Evolutionary conservation across 768 basidiomycete species (phyloP), one percentile per base, ranked within the genome.

Genomic region (Podaxis sp.): DNA sequence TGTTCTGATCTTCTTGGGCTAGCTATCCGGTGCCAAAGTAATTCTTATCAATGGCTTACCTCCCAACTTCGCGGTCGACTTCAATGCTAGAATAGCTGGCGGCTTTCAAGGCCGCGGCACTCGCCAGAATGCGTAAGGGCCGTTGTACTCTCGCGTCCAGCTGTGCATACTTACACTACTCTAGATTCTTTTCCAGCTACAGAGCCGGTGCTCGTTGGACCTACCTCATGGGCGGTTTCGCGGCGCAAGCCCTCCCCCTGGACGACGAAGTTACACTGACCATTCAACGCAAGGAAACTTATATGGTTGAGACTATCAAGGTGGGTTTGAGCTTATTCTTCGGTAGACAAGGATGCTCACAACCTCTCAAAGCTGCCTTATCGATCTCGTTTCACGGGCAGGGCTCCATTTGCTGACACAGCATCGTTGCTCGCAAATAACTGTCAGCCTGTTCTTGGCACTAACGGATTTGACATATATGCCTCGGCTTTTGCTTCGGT

Each of bases 1-100:
- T 12, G 7, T 2, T 50, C 33, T 38, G 7, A 28, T 28, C 17
- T 5, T 44, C 38, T 30, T n/a, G 49, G 13, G 22, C 0, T 56
- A 77, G 77, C 70, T 80, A 50, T 76, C 78, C 40, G 85, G 86
- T 2, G 85, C 86, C 4, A 79, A 77, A 71, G 85, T 88, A 1
- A 68, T 84, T 24, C 65, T 71, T 1, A 86, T 87, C 67, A 80
- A 88, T 62, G 82, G 80, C 13, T 67, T 73, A 59, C 77, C 80
- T 64, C 86, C 87, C 2, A 82, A 77, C 50, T 73, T 75, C 36
- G 81, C 82, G 22, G 80, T 87, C 11, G 74, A 87, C 63, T 75
- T 74, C 15, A 86, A 84, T 67, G 81, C 85, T 0, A 63, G 72
- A n/a, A 78, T 81, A 52, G 78, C 81, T 26, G 86, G 85, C 15